These are phyloP conservation scores for Cryptococcus sp. DNA, from an alignment of 1,284 basidiomycete genomes.

Conservation along the genomic window DNA sequence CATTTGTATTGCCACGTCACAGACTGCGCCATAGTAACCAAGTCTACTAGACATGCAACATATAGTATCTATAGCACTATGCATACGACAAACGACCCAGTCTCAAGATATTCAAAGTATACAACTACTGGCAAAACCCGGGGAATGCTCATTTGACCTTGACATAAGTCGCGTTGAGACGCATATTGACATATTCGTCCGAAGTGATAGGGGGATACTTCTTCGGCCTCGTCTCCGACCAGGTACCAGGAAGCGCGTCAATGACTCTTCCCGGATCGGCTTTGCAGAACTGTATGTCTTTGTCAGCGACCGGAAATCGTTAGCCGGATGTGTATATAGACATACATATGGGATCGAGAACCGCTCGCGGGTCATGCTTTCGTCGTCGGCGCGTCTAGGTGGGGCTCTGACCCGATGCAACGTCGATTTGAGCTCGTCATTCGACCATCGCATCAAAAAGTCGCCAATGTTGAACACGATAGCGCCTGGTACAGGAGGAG, in stretches of 20 bases:
- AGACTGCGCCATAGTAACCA: no score
- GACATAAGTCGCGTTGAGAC: constrained; percentile 35
- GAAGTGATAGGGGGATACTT: constrained; percentile 58
- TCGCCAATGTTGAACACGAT: constrained; percentile 66
- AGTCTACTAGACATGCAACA: neutral
- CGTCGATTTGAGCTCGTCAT: constrained; percentile 63
- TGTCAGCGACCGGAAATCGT: neutral
- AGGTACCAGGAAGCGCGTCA: constrained; percentile 61
- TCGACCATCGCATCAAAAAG: constrained; percentile 65
- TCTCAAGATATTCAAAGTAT: neutral
- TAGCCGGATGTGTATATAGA: constrained; percentile 5
- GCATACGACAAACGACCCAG: neutral
- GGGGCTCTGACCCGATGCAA: constrained; percentile 64
- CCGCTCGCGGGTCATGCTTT: constrained; percentile 56
- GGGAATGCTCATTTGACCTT: neutral
- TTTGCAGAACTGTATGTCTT: constrained; percentile 54
- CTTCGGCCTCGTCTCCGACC: constrained; percentile 53
- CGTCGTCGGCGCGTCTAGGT: constrained; percentile 25
- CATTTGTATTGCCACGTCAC: neutral
- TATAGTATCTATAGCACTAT: neutral
- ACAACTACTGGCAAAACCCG: constrained; percentile 3
- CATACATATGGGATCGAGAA: constrained; percentile 64
- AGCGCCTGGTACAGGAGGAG: constrained; percentile 58
- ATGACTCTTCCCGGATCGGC: constrained; percentile 55
- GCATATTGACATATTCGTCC: constrained; percentile 49